Evolutionary conservation across 2,329 filamentous ascomycete genomes (phyloP), one percentile per base, ranked within the genome.

Genomic region (Sporothrix schenckii): DNA sequence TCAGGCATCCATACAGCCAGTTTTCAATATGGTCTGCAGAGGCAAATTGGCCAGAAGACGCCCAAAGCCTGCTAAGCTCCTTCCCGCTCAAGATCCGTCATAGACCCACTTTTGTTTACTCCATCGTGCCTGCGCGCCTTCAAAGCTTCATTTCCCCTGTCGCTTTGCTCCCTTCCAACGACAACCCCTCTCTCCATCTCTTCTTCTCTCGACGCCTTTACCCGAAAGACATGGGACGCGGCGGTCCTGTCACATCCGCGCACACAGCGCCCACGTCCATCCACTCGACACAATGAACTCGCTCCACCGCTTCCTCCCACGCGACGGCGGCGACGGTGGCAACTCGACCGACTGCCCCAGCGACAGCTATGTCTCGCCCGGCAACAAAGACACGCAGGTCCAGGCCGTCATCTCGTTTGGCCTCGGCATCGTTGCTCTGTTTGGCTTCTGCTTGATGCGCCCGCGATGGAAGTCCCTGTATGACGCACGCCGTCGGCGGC

Each of bases 381-480:
- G 79, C 52, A 77, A 72, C 69, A 86, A 82, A 75, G 80, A 88
- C 78, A 79, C 85, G 53, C 79, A 81, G 72, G 87, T 90, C 69
- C 92, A 96, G 81, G 85, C 93, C 67, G 85, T 89, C 71, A 84
- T 96, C 75, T 94, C 92, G 9, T 78, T 92, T 54, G 81, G 85
- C 5, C 83, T 96, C 49, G 93, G 92, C 44, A 74, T 91, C 56
- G 83, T 85, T 6, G 91, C 92, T 44, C 92, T 95, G 76, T 72
- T 93, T 44, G 83, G 88, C 24, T 97, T 97, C 75, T 95, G 92
- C 78, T 88, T 92, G 82, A 83, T 99, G 34, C 91, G 95, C 65
- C 93, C 94, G 74, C 89, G 93, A 88, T 99, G 95, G 95, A 91
- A 92, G 65, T 86, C 89, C 27, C 86, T 99, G 0, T 99, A 98